Base-by-base conservation (phyloP, 2,329 filamentous ascomycete species). In the Anisogramma anomala region DNA sequence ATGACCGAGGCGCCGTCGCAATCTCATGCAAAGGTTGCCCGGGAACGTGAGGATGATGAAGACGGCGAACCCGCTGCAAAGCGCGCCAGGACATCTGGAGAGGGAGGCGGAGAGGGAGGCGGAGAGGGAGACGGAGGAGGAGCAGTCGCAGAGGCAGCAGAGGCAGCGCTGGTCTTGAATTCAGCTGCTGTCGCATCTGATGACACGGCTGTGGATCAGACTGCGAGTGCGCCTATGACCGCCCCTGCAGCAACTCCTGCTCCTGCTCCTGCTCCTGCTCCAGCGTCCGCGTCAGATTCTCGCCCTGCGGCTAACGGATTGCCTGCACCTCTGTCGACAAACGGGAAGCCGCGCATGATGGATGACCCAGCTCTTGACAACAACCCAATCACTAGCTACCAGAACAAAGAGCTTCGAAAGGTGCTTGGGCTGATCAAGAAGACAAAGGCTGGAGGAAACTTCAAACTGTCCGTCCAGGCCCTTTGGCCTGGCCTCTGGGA, bases 371-470 rank as follows among this genome's bases (percentile, higher is more conserved):
- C 63, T 3, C 61, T 66, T 1, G 64, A 69, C 50, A 58, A 60
- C 38, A 62, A 67, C 35, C 58, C 65, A 1, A 72, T 86, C 40
- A 79, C 79, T 1, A 52, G 63, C 1, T 67, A 69, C 39, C 77
- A 83, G 50, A 69, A 68, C 42, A 74, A 73, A 39, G 79, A 77
- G 50, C 67, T 84, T 32, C 63, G 79, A 25, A 75, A 77, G 47
- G 70, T 79, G 23, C 64, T 89, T 38, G 80, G 77, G 23, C 79
- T 81, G 39, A 70, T 89, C 42, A 94, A 93, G 65, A 91, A 94
- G 62, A 88, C 85, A 34, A 86, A 89, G 57, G 77, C 80, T 45
- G 84, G 89, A 2, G 63, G 65, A 6, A 74, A 81, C 41, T 96
- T 94, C 65, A 72, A 77, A 48, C 72, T 79, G 31, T 81, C 91